phyloP scores from a whole-genome alignment of 345 rosid genomes.

The rapeseed (Brassica napus) region DNA sequence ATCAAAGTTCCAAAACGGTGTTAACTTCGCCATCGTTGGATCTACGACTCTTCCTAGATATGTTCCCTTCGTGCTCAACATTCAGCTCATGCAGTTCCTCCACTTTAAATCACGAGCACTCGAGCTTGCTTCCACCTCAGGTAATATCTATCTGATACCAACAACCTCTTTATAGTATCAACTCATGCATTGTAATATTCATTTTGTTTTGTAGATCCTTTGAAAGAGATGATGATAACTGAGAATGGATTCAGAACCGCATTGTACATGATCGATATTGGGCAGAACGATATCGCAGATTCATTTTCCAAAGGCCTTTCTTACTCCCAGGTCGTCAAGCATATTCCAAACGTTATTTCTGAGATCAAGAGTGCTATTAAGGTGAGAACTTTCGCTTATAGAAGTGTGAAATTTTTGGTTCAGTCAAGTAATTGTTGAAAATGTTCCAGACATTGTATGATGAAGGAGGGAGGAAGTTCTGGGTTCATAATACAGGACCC shows the following conservation, averaged over 20 bases:
- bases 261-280: conserved; percentile 80
- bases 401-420: neutral
- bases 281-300: conserved; percentile 79
- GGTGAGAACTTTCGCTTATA: conserved; percentile 41
- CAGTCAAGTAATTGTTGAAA: neutral
- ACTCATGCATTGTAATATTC: neutral
- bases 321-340: conserved; percentile 47
- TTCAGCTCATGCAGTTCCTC: conserved; percentile 85
- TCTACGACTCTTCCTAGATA: conserved; percentile 77
- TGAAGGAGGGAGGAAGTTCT: conserved; percentile 78
- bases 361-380: conserved; percentile 63
- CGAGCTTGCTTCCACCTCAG: conserved; percentile 55
- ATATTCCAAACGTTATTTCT: conserved; percentile 53
- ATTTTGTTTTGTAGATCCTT: conserved; percentile 42
- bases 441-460: conserved; percentile 49
- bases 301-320: conserved; percentile 64
- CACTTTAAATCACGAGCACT: conserved; percentile 70
- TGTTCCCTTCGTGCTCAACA: conserved; percentile 70
- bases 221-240: conserved; percentile 39
- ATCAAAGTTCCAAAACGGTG: conserved; percentile 66
- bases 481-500: conserved; percentile 94
- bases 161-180: neutral
- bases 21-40: conserved; percentile 76
- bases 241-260: conserved; percentile 63
- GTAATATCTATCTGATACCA: neutral